Evolutionary conservation across 2,329 filamentous ascomycete species (phyloP), one percentile per base, ranked within the genome.

Genomic region (Aspergillus novofumigatus): DNA sequence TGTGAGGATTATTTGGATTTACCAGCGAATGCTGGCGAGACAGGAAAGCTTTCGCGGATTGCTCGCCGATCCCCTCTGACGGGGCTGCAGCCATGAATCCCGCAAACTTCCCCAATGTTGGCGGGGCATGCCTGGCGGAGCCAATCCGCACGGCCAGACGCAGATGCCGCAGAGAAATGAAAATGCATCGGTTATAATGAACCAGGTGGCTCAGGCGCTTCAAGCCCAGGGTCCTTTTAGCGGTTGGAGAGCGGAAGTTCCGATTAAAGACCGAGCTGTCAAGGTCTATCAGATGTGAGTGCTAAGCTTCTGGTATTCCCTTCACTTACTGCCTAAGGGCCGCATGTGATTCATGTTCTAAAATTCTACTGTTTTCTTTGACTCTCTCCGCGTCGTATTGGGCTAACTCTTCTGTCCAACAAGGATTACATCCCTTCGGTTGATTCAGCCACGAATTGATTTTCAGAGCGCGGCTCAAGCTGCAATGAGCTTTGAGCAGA

Each of bases 221-320:
- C 71, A 75, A 52, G 64, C 62, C 14, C 77, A 79, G 61, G 75
- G 75, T 14, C 69, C 75, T 3, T 78, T 75, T 52, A 69, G 64
- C 29, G 78, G 77, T 57, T 80, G 78, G 78, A 73, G 77, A 60
- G 70, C 71, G 20, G 72, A 73, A 26, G 72, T 80, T 6, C 62
- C 65, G 14, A 63, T 75, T 23, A 71, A 72, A 58, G 72, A 74
- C 32, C 72, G 78, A 50, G 73, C 72, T 4, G 64, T 70, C 42
- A 76, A 76, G 60, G 72, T 80, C 52, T 73, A 72, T 62, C 73
- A 79, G 60, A 76, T 80, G 72, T 78, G 65, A 61, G 75, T 71
- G 45, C 20, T 29, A 49, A 51, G 51, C 38, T 51, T 48, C 54
- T n/a, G 28, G 42, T 51, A 28, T 53, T 41, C 28, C 41, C 25